A percentile compares a stretch with the other conserved stretches of the same genome.
These are phyloP conservation scores for Chlamydomonas eustigma DNA, from an alignment of 139 green algal species.

Conservation along the genomic window DNA sequence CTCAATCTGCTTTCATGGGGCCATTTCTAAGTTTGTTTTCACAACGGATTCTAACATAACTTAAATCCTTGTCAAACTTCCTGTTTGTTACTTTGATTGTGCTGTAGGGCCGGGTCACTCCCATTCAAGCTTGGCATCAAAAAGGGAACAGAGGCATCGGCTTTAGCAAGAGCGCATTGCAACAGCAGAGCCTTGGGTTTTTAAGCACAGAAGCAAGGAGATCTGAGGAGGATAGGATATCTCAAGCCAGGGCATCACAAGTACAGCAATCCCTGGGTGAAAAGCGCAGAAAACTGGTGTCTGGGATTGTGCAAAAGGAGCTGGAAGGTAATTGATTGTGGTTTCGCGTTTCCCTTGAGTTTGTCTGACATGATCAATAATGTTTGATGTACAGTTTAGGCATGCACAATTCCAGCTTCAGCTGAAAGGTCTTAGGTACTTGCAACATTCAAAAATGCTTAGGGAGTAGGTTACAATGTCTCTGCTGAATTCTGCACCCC, in stretches of 20 bases:
- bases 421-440: constrained; percentile 7
- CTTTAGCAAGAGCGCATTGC: constrained; percentile 16
- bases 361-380: too few species aligned
- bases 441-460: background rate
- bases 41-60: background rate
- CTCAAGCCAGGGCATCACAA: background rate
- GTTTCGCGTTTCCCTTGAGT: background rate
- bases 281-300: background rate
- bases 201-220: background rate
- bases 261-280: background rate
- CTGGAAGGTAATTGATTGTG: too few species aligned
- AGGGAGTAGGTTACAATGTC: background rate
- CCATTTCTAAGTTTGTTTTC: background rate
- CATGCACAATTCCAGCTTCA: too few species aligned
- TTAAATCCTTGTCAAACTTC: background rate
- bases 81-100: background rate
- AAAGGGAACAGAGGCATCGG: constrained; percentile 24
- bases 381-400: too few species aligned
- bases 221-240: background rate
- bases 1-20: background rate
- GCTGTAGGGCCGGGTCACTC: constrained; percentile 32
- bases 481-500: background rate
- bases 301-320: background rate
- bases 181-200: background rate
- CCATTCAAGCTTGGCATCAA: constrained; percentile 3